Evolutionary conservation across 257 asterid species (phyloP).

Genomic region (Eucommia ulmoides): DNA sequence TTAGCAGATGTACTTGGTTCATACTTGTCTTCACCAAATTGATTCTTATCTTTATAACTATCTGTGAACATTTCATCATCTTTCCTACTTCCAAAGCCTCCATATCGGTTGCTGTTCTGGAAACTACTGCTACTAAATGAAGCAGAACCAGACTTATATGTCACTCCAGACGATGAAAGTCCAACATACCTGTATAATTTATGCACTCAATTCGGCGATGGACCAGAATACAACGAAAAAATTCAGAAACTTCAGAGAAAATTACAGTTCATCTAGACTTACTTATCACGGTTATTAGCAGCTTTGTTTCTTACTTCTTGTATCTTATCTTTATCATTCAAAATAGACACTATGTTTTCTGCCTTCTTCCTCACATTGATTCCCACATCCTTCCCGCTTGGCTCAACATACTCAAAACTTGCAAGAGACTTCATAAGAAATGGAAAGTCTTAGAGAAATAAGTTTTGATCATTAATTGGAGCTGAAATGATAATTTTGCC

Average conservation of each 20-base stretch:
- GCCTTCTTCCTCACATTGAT: slow-evolving; percentile 87
- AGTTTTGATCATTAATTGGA: not conserved
- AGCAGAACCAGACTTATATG: slow-evolving; percentile 61
- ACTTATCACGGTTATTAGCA: slow-evolving; percentile 83
- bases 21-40: slow-evolving; percentile 50
- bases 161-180: slow-evolving; percentile 78
- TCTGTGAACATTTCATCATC: slow-evolving; percentile 40
- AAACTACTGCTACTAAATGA: slow-evolving; percentile 54
- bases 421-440: slow-evolving; percentile 51
- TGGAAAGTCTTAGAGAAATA: slow-evolving; percentile 9
- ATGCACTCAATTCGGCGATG: no score
- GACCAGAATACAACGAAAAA: no score
- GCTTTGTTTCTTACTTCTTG: slow-evolving; percentile 82
- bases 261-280: no score
- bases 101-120: slow-evolving; percentile 40
- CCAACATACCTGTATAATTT: slow-evolving; percentile 51
- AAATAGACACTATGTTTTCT: slow-evolving; percentile 63
- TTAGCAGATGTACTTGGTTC: slow-evolving; percentile 24
- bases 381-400: slow-evolving; percentile 79
- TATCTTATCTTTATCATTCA: slow-evolving; percentile 81
- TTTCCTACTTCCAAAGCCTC: slow-evolving; percentile 59
- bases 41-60: slow-evolving; percentile 40
- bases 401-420: slow-evolving; percentile 87
- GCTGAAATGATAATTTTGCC: not conserved
- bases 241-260: no score